Evolutionary conservation across 2,329 filamentous ascomycete species (phyloP).

Genomic region (Helicocarpus griseus): DNA sequence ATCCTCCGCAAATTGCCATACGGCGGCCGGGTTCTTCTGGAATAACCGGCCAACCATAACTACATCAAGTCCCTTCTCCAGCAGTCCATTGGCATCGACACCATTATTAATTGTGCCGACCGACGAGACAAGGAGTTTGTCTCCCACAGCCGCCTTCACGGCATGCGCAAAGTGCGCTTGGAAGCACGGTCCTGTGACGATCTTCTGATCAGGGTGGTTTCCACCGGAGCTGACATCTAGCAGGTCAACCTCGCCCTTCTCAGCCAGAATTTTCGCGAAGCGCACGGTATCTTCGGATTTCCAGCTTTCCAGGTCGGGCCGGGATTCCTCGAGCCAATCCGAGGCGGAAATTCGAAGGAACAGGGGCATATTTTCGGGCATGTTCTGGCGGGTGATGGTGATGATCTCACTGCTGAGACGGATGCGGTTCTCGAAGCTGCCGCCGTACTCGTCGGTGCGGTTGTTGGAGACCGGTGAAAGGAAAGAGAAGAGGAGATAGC

Average conservation of each 20-base stretch:
- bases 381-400: constrained; percentile 50
- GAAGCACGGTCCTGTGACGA: constrained; percentile 50
- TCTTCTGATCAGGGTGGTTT: constrained; percentile 45
- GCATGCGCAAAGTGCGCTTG: constrained; percentile 64
- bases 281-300: constrained; percentile 52
- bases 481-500: constrained; percentile 65
- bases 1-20: constrained; percentile 62
- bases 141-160: constrained; percentile 66
- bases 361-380: constrained; percentile 60
- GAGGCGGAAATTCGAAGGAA: constrained; percentile 65
- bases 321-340: constrained; percentile 61
- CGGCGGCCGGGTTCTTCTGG: constrained; percentile 70
- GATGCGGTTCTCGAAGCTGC: constrained; percentile 53
- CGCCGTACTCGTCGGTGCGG: constrained; percentile 49
- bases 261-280: constrained; percentile 58
- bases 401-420: constrained; percentile 59
- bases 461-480: constrained; percentile 60
- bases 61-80: constrained; percentile 53
- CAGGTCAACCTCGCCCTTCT: constrained; percentile 61
- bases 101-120: constrained; percentile 67
- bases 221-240: constrained; percentile 75
- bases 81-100: constrained; percentile 55
- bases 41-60: constrained; percentile 66
- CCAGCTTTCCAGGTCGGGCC: constrained; percentile 53
- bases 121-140: constrained; percentile 58